Percentiles rank a stretch among this genome's conserved stretches.
phyloP scores from a whole-genome alignment of 164 flowering plant species.

The Vitis rupestris region DNA sequence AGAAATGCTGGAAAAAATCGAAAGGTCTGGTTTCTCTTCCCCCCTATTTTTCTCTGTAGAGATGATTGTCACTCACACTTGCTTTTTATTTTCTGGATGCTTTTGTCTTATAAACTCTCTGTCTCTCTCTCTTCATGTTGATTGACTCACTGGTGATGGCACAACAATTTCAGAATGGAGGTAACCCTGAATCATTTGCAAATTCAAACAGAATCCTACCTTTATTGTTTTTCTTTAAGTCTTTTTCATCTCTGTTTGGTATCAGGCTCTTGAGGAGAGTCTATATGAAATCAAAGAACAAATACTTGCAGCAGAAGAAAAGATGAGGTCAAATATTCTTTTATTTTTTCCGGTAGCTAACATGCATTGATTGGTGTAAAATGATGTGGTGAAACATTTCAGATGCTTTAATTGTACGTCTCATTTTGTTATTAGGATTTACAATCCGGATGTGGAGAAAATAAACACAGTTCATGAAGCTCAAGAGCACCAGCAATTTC shows the following conservation, averaged over 20 bases:
- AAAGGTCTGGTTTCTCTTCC: constrained; percentile 12
- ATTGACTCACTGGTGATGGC: neutral
- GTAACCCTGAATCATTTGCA: neutral
- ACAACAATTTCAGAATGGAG: constrained; percentile 4
- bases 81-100: neutral
- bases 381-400: neutral
- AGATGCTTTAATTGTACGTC: neutral
- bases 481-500: neutral
- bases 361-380: neutral
- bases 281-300: neutral
- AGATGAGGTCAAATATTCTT: neutral
- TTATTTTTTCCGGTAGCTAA: too few species aligned
- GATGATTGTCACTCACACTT: neutral
- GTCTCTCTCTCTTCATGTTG: neutral
- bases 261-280: constrained; percentile 3
- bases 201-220: neutral
- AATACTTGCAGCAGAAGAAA: neutral
- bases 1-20: constrained; percentile 17
- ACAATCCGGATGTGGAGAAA: neutral
- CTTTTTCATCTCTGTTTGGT: neutral
- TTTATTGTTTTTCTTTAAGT: neutral
- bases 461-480: constrained; percentile 1
- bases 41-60: neutral
- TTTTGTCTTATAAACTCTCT: neutral
- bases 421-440: neutral